Evolutionary conservation across 2,329 filamentous ascomycete genomes (phyloP).

Genomic region (Apiospora koreana): DNA sequence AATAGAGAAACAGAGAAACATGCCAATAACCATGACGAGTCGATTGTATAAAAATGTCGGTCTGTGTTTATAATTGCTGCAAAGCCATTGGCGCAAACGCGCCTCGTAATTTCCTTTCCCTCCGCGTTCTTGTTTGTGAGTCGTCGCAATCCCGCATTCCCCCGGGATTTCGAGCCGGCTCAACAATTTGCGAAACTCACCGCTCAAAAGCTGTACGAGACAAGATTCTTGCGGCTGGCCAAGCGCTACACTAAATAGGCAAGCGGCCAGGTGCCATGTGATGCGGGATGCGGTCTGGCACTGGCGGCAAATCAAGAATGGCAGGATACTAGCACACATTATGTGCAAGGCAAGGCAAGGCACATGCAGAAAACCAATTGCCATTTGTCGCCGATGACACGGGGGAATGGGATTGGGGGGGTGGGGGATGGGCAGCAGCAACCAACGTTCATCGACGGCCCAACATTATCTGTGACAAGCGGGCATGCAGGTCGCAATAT

Average conservation of each 20-base stretch:
- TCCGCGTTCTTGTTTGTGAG: background rate
- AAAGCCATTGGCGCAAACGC: background rate
- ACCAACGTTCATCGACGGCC: slow-evolving; percentile 1
- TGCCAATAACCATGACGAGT: background rate
- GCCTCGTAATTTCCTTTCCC: background rate
- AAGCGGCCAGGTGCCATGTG: background rate
- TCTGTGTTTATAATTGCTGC: background rate
- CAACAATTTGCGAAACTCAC: slow-evolving; percentile 7
- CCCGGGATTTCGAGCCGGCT: background rate
- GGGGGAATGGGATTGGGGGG: background rate
- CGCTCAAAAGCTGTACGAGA: background rate
- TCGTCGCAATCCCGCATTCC: background rate
- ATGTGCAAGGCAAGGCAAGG: background rate
- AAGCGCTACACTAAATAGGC: background rate
- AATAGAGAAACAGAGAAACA: too few relatives aligned
- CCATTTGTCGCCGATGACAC: background rate
- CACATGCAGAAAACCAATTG: background rate
- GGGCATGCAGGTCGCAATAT: background rate
- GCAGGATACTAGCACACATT: background rate
- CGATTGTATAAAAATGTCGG: background rate
- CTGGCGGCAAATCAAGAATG: background rate
- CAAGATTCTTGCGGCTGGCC: background rate
- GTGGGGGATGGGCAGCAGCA: background rate
- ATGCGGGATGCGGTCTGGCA: background rate
- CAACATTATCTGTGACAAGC: background rate